These are phyloP conservation scores for Lonicera japonica DNA, from an alignment of 129 eudicot species.

Conservation along the genomic window DNA sequence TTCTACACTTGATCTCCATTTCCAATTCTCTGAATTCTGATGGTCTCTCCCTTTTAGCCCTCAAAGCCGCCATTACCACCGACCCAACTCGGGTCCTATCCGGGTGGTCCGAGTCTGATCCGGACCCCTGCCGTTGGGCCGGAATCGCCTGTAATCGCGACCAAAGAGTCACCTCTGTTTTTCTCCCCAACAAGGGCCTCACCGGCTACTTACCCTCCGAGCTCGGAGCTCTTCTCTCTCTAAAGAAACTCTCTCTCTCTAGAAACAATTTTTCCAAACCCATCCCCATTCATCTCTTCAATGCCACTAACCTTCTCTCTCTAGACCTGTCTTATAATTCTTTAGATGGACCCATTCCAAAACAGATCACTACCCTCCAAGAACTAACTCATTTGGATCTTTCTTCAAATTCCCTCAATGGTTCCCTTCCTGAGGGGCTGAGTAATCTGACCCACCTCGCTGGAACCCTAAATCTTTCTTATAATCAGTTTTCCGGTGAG, in stretches of 20 bases:
- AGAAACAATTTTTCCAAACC: constrained; percentile 48
- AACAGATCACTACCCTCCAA: constrained; percentile 33
- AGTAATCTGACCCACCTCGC: constrained; percentile 44
- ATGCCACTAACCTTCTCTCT: constrained; percentile 41
- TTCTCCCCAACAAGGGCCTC: constrained; percentile 47
- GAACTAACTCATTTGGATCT: constrained; percentile 42
- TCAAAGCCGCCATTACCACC: constrained; percentile 68
- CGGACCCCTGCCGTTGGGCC: constrained; percentile 70
- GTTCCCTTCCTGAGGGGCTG: constrained; percentile 51
- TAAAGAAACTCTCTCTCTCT: constrained; percentile 40
- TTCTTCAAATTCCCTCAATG: constrained; percentile 51
- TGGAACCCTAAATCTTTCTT: constrained; percentile 71
- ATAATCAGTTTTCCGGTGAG: constrained; percentile 61
- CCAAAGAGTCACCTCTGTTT: constrained; percentile 40
- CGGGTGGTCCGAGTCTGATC: constrained; percentile 56
- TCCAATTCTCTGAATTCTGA: constrained; percentile 58
- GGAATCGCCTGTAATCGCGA: constrained; percentile 57
- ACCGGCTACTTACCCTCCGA: constrained; percentile 92
- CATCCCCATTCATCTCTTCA: constrained; percentile 50
- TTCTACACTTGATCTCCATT: not conserved
- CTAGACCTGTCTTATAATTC: constrained; percentile 64
- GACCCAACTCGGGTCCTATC: constrained; percentile 58
- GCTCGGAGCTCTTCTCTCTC: constrained; percentile 60
- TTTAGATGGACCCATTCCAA: constrained; percentile 51
- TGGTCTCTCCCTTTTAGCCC: constrained; percentile 77